phyloP scores from a whole-genome alignment of 225 moss, liverwort and hornwort species.

The Polytrichum formosum region DNA sequence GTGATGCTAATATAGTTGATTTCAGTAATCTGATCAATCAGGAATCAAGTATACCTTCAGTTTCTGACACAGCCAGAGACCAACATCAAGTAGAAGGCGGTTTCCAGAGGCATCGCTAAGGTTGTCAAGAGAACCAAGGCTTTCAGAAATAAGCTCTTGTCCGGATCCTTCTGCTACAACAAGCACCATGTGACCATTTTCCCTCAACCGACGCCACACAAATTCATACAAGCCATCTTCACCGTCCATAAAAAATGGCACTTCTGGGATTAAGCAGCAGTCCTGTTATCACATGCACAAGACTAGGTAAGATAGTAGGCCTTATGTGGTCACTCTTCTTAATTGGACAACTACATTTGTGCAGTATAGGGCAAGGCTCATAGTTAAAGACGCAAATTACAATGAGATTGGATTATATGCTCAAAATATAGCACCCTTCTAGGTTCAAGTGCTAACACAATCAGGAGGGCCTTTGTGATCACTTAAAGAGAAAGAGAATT shows the following conservation, averaged over 20 bases:
- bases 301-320: too few species aligned
- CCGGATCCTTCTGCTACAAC: conserved; percentile 70
- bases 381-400: too few species aligned
- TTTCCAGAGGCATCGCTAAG: conserved; percentile 63
- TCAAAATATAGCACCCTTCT: too few species aligned
- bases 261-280: conserved; percentile 71
- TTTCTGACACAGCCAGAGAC: conserved; percentile 54
- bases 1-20: too few species aligned
- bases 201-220: conserved; percentile 39
- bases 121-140: conserved; percentile 8
- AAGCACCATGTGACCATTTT: conserved; percentile 62
- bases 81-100: conserved; percentile 49
- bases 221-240: conserved; percentile 52
- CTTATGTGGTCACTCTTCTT: too few species aligned
- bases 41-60: conserved; percentile 34
- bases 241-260: conserved; percentile 65
- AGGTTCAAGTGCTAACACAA: too few species aligned
- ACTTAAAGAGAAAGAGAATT: too few species aligned
- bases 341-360: too few species aligned
- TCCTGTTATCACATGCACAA: conserved; percentile 28
- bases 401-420: too few species aligned
- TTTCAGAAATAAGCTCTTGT: conserved; percentile 57
- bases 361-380: too few species aligned
- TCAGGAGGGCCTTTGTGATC: too few species aligned
- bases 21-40: too few species aligned